Conservation (phyloP, 257 asterid species). For the Solanum pimpinellifolium region DNA sequence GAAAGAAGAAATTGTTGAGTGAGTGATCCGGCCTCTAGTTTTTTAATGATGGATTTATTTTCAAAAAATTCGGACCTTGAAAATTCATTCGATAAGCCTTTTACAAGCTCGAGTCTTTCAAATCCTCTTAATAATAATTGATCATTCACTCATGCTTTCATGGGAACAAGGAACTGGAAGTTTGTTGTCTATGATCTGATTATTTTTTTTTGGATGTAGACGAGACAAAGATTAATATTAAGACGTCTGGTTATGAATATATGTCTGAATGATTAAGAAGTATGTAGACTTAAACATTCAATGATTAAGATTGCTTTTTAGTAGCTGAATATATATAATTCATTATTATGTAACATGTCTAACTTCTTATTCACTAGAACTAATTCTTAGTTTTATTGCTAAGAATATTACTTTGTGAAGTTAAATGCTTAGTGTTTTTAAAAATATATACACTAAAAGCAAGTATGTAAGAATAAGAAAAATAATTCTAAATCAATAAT, state of each 20-base stretch:
- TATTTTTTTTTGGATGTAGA: not conserved
- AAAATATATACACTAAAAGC: not conserved
- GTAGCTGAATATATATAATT: too few species aligned
- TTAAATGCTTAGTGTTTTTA: not conserved
- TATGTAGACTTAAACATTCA: too few species aligned
- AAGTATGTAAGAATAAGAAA: not conserved
- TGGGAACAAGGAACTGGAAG: not conserved
- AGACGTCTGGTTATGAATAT: not conserved
- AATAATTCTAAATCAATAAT: not conserved
- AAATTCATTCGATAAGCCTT: not conserved
- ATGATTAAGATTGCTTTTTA: not conserved
- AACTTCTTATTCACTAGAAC: not conserved
- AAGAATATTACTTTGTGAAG: not conserved
- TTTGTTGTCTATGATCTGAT: not conserved
- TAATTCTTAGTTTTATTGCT: not conserved
- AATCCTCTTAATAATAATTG: not conserved
- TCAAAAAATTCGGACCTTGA: not conserved
- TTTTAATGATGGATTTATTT: not conserved
- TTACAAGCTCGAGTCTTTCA: not conserved
- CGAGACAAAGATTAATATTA: not conserved
- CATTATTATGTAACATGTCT: not conserved
- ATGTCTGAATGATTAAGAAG: not conserved
- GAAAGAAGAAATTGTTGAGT: not conserved
- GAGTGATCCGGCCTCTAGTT: not conserved
- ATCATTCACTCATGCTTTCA: not conserved